Conservation (phyloP, 495 filamentous ascomycete genomes). For the Tetracladium setigerum region DNA sequence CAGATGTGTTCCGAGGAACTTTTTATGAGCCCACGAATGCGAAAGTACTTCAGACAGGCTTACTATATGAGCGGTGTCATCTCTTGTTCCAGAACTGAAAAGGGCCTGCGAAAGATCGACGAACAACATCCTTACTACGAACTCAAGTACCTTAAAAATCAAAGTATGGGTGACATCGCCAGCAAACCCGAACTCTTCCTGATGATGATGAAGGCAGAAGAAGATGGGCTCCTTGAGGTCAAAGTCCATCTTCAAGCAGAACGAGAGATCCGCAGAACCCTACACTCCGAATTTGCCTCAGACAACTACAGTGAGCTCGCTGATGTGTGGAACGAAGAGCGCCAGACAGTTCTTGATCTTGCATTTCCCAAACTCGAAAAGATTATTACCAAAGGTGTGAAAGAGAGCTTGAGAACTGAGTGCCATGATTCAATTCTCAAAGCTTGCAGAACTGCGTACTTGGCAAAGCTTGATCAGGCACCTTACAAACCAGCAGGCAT, state of each 20-base stretch:
- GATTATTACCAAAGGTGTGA: slow-evolving; percentile 80
- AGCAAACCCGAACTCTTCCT: slow-evolving; percentile 80
- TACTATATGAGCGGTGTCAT: slow-evolving; percentile 78
- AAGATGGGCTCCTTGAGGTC: slow-evolving; percentile 84
- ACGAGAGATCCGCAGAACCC: slow-evolving; percentile 59
- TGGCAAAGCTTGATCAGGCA: slow-evolving; percentile 84
- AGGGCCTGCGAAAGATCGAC: slow-evolving; percentile 88
- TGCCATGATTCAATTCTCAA: slow-evolving; percentile 85
- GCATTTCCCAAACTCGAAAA: slow-evolving; percentile 76
- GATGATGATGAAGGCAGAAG: slow-evolving; percentile 93
- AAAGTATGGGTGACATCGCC: slow-evolving; percentile 73
- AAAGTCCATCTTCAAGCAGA: slow-evolving; percentile 67
- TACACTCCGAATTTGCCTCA: slow-evolving; percentile 77
- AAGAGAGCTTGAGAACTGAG: slow-evolving; percentile 82
- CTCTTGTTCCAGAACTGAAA: slow-evolving; percentile 85
- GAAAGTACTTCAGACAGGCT: slow-evolving; percentile 71
- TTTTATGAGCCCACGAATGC: slow-evolving; percentile 78
- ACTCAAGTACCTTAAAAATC: slow-evolving; percentile 91
- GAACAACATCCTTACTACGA: slow-evolving; percentile 95
- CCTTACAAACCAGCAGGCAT: slow-evolving; percentile 95
- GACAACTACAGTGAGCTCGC: slow-evolving; percentile 93
- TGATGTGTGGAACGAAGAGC: slow-evolving; percentile 87
- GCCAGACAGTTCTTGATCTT: slow-evolving; percentile 73
- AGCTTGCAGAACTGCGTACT: slow-evolving; percentile 75
- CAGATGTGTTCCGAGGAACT: slow-evolving; percentile 89